Evolutionary conservation across 306 rosid species (phyloP).

Genomic region (Cicer judaicum): DNA sequence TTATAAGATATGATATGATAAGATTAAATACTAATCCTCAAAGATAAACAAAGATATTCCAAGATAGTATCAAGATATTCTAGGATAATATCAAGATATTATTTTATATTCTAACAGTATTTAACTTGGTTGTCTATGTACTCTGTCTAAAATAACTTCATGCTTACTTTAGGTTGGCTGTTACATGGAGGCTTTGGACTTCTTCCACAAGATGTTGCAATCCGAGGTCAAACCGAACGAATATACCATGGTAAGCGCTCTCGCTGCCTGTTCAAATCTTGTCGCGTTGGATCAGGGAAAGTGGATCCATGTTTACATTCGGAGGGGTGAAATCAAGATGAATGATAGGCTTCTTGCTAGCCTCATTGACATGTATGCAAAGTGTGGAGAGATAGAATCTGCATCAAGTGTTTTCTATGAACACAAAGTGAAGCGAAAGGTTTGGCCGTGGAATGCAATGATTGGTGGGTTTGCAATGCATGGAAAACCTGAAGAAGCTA

Average conservation of each 20-base stretch:
- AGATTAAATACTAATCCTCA: no score
- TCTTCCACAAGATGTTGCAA: conserved; percentile 70
- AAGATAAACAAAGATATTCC: no score
- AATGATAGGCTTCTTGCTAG: conserved; percentile 62
- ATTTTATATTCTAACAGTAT: no score
- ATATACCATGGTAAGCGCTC: conserved; percentile 65
- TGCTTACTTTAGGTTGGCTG: conserved; percentile 51
- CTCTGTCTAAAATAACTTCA: conserved; percentile 26
- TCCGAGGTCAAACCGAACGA: conserved; percentile 64
- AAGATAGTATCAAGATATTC: no score
- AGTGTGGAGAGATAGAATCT: conserved; percentile 69
- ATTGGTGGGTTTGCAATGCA: conserved; percentile 79
- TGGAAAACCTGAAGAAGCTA: conserved; percentile 67
- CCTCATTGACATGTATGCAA: conserved; percentile 69
- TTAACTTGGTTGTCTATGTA: neutral
- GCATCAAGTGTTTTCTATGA: conserved; percentile 58
- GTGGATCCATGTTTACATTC: conserved; percentile 70
- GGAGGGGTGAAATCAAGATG: conserved; percentile 56
- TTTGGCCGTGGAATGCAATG: conserved; percentile 83
- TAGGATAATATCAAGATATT: no score
- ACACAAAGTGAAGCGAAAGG: conserved; percentile 46
- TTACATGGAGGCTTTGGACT: conserved; percentile 64
- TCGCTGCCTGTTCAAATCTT: conserved; percentile 71
- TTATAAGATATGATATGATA: no score
- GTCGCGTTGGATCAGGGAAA: conserved; percentile 76